Percentiles rank a stretch among this genome's conserved stretches.
These are phyloP conservation scores for Ogataea minuta DNA, from an alignment of 805 yeast genomes.

Conservation along the genomic window DNA sequence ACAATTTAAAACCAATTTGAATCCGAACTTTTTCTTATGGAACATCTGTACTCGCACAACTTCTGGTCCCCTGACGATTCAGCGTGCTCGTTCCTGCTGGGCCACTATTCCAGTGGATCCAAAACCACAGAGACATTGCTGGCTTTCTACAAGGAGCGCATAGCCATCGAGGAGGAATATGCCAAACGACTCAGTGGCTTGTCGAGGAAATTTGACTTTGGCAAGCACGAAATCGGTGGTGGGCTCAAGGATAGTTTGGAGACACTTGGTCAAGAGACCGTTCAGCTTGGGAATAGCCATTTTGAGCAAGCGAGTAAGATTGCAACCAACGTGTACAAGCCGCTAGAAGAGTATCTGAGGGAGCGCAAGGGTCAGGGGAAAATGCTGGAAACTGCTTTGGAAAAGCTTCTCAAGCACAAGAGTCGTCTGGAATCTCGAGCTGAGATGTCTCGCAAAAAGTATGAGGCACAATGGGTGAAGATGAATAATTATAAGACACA, in stretches of 20 bases:
- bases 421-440: slow-evolving; percentile 37
- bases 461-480: slow-evolving; percentile 55
- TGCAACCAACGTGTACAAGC: slow-evolving; percentile 47
- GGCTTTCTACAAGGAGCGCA: slow-evolving; percentile 51
- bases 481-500: slow-evolving; percentile 60
- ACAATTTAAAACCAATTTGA: slow-evolving; percentile 8
- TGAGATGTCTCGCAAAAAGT: slow-evolving; percentile 43
- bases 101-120: slow-evolving; percentile 57
- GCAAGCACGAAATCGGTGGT: slow-evolving; percentile 49
- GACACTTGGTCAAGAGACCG: slow-evolving; percentile 55
- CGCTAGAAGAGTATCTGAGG: slow-evolving; percentile 51
- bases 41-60: slow-evolving; percentile 23
- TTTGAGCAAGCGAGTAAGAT: slow-evolving; percentile 49
- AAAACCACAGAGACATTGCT: slow-evolving; percentile 54
- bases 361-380: slow-evolving; percentile 52
- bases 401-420: slow-evolving; percentile 51
- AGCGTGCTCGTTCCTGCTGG: slow-evolving; percentile 55
- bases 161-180: slow-evolving; percentile 72
- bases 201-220: slow-evolving; percentile 36
- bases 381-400: slow-evolving; percentile 56
- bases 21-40: slow-evolving; percentile 7
- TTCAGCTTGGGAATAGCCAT: slow-evolving; percentile 57
- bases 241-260: slow-evolving; percentile 59
- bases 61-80: slow-evolving; percentile 57
- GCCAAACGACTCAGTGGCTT: slow-evolving; percentile 52